Evolutionary conservation across 2,329 filamentous ascomycete genomes (phyloP).

Genomic region (Reticulascus tulasneorum): DNA sequence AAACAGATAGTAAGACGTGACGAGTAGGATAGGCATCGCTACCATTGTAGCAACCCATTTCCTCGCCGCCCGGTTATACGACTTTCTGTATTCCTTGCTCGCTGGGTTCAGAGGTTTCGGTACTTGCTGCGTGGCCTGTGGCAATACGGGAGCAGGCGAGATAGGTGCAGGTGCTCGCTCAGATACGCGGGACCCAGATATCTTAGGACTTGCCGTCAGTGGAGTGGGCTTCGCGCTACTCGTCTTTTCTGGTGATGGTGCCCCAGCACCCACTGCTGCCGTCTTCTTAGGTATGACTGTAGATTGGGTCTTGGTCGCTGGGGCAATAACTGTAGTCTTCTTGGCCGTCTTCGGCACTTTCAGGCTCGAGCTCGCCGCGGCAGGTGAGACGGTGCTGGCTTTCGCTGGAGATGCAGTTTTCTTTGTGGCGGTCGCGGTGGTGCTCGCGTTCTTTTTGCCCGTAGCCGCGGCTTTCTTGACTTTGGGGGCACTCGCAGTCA

Average conservation of each 20-base stretch:
- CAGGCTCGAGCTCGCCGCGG: slow-evolving; percentile 1
- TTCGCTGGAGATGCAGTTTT: slow-evolving; percentile 1
- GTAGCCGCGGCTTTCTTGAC: neutral
- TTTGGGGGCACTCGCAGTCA: neutral
- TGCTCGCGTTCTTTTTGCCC: slow-evolving; percentile 1
- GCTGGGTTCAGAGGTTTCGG: slow-evolving; percentile 22
- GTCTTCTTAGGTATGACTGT: slow-evolving; percentile 2
- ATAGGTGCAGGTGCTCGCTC: neutral
- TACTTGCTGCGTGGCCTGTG: neutral
- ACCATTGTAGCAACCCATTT: slow-evolving; percentile 46
- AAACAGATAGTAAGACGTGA: slow-evolving; percentile 53
- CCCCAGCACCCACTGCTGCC: neutral
- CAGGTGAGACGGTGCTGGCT: neutral
- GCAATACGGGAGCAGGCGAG: neutral
- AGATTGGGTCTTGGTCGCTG: neutral
- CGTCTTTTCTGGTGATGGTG: too few species aligned
- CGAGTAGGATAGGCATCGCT: slow-evolving; percentile 49
- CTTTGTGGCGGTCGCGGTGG: slow-evolving; percentile 5
- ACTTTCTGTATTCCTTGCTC: slow-evolving; percentile 36
- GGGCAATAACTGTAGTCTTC: slow-evolving; percentile 3
- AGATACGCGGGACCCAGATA: neutral
- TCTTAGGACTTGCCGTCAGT: too few species aligned
- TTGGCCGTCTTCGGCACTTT: slow-evolving; percentile 2
- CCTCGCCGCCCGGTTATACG: slow-evolving; percentile 40
- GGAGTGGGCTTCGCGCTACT: too few species aligned